A percentile compares a stretch with the other conserved stretches of the same genome.
These are phyloP conservation scores for Serendipita indica DNA, from an alignment of 768 basidiomycete species.

Conservation along the genomic window DNA sequence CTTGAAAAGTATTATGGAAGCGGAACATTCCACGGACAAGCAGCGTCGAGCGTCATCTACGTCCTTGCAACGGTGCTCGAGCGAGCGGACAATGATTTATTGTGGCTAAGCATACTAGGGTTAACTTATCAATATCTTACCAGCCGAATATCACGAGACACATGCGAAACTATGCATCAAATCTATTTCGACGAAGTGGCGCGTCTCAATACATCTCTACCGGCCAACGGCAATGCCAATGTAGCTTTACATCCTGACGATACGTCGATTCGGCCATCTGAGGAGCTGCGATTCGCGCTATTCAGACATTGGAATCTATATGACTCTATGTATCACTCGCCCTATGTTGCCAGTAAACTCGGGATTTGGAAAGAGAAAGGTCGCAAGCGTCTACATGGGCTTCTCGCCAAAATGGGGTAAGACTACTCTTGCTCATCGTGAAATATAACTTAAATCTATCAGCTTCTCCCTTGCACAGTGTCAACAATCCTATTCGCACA, in stretches of 20 bases:
- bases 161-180: constrained; percentile 67
- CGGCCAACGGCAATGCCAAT: constrained; percentile 23
- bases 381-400: constrained; percentile 70
- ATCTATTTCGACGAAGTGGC: constrained; percentile 85
- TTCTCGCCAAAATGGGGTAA: constrained; percentile 98
- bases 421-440: constrained; percentile 16
- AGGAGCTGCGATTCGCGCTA: constrained; percentile 87
- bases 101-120: constrained; percentile 92
- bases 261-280: constrained; percentile 59
- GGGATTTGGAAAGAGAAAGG: constrained; percentile 96
- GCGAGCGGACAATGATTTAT: constrained; percentile 79
- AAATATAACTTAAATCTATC: constrained; percentile 8
- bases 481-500: constrained; percentile 84
- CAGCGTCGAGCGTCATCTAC: constrained; percentile 78
- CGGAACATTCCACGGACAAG: constrained; percentile 81
- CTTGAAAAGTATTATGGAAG: constrained; percentile 71
- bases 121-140: constrained; percentile 86
- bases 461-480: constrained; percentile 92
- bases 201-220: constrained; percentile 53
- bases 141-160: constrained; percentile 71
- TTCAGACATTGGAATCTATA: constrained; percentile 97
- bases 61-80: constrained; percentile 81
- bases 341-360: constrained; percentile 86
- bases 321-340: constrained; percentile 95
- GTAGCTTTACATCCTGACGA: constrained; percentile 54